Base-by-base conservation (phyloP, 2,329 filamentous ascomycete genomes). In the Pseudophaeomoniella oleicola region DNA sequence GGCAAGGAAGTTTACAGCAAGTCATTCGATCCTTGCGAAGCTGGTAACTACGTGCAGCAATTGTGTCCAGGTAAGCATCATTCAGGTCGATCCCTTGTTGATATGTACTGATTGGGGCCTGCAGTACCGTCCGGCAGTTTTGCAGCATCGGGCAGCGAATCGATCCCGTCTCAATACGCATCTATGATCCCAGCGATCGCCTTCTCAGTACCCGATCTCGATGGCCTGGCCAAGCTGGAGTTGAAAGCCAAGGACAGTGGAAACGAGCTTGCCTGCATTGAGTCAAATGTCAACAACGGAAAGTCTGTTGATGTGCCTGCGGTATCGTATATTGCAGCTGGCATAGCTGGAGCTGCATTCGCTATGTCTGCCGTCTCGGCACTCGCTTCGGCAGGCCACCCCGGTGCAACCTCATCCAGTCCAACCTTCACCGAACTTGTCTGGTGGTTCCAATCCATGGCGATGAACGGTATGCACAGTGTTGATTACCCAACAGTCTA, bases 401-500 rank as follows among this genome's bases (percentile, higher is more conserved):
- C 70, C 9, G 81, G 78, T 11, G 66, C 68, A 10, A 67, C 75
- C 2, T 69, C 79, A 9, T 66, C 78, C 30, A 90, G 84, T 48
- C 90, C 90, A 16, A 83, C 79, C 37, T 94, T 96, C 54, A 70
- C 69, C 32, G 84, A 94, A 51, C 77, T 92, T 34, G 71, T 94
- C 46, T 77, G 79, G 42, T 92, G 83, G 74, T 94, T 96, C 58
- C 87, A 96, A 59, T 79, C 81, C 35, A 81, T 96, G 68, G 86
- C 90, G 17, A 81, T 90, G 66, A 94, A 90, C 58, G 87, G 90
- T 45, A 96, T 96, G 90, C 69, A 94, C 55, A 92, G 83, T 41
- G 87, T 92, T 49, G 74, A 78, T 49, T 86, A 94, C 47, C 90
- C 90, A 3, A 67, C 75, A 22, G 76, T 96, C 27, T 96, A 96